Evolutionary conservation across 2,329 filamentous ascomycete genomes (phyloP).

Genomic region (Xenosphaeropsis pyriputrescens): DNA sequence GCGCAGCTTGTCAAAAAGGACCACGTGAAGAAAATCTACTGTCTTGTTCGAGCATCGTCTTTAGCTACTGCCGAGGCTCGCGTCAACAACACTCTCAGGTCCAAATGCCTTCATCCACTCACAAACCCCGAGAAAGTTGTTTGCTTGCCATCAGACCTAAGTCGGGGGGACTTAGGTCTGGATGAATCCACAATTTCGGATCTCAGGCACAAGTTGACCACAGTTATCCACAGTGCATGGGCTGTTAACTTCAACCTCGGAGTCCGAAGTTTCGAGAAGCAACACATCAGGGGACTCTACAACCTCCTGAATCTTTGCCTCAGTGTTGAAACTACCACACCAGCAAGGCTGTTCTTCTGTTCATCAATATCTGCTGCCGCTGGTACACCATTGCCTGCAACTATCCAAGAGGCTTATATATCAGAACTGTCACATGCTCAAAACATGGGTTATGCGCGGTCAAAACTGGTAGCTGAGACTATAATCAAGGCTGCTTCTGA

Average conservation of each 20-base stretch:
- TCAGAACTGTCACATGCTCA: conserved; percentile 20
- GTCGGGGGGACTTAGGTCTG: conserved; percentile 25
- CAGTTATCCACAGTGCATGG: conserved; percentile 36
- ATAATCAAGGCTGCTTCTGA: conserved; percentile 22
- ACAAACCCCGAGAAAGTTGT: conserved; percentile 17
- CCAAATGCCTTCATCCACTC: conserved; percentile 19
- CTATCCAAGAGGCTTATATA: conserved; percentile 20
- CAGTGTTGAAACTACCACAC: conserved; percentile 12
- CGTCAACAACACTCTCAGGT: conserved; percentile 19
- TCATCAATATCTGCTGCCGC: conserved; percentile 21
- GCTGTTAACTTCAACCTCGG: conserved; percentile 41
- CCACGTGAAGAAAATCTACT: conserved; percentile 35
- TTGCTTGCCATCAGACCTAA: conserved; percentile 24
- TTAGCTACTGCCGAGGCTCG: conserved; percentile 17
- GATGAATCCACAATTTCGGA: conserved; percentile 10
- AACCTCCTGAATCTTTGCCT: conserved; percentile 26
- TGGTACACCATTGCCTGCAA: conserved; percentile 14
- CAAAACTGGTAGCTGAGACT: conserved; percentile 32
- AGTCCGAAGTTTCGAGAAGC: conserved; percentile 30
- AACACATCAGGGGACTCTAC: conserved; percentile 25
- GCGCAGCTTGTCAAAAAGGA: conserved; percentile 42
- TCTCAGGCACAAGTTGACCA: conserved; percentile 19
- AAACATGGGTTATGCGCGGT: conserved; percentile 34
- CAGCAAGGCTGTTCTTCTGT: conserved; percentile 20
- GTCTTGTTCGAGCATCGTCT: conserved; percentile 27